phyloP scores from a whole-genome alignment of 1,139 yeast genomes.

The Pichiaceae sp. region DNA sequence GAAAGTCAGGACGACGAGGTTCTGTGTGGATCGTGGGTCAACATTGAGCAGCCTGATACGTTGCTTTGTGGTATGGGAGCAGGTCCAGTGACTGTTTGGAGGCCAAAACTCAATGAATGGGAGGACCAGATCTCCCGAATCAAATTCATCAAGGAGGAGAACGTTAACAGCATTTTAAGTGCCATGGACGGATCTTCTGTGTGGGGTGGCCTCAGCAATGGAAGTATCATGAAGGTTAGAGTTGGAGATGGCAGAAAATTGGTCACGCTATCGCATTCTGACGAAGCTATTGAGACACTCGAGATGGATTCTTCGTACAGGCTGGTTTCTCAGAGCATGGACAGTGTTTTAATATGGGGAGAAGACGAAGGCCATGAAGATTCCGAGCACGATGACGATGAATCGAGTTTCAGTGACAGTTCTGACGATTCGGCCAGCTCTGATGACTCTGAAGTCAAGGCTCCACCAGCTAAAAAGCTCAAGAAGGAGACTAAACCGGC shows the following conservation, averaged over 20 bases:
- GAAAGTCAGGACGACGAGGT: conserved; percentile 95
- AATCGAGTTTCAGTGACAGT: conserved; percentile 4
- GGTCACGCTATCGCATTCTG: conserved; percentile 61
- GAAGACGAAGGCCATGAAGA: conserved; percentile 23
- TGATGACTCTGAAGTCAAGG: not conserved
- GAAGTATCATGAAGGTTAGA: conserved; percentile 63
- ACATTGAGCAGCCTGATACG: conserved; percentile 45
- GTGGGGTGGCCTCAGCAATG: conserved; percentile 75
- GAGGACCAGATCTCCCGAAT: conserved; percentile 79
- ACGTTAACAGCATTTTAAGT: conserved; percentile 70
- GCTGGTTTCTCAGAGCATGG: conserved; percentile 78
- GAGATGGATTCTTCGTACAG: conserved; percentile 79
- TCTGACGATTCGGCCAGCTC: not conserved
- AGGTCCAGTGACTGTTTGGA: conserved; percentile 92
- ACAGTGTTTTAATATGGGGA: conserved; percentile 67
- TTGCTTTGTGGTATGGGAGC: conserved; percentile 79
- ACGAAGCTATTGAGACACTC: conserved; percentile 47
- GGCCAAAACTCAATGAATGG: conserved; percentile 48
- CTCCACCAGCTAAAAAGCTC: conserved; percentile 24
- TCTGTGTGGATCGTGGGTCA: conserved; percentile 63
- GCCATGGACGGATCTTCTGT: conserved; percentile 64
- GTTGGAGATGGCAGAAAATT: conserved; percentile 54
- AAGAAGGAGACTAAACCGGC: conserved; percentile 41
- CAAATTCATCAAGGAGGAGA: conserved; percentile 49
- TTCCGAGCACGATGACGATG: conserved; percentile 17